These are phyloP conservation scores for Podila horticola DNA, from an alignment of 192 early-diverging fungal genomes.

Conservation along the genomic window DNA sequence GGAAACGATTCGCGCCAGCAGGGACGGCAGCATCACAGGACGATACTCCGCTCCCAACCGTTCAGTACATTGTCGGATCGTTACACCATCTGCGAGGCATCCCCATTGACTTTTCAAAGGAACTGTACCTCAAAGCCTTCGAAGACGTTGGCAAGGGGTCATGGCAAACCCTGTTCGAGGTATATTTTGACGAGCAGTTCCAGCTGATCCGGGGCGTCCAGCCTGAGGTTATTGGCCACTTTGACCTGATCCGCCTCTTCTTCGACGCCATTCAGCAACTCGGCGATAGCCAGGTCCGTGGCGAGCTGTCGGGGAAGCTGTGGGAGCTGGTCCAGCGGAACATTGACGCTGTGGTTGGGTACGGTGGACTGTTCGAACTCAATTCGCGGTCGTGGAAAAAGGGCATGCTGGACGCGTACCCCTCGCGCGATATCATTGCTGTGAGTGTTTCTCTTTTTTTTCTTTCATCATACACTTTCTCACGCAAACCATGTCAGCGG, in stretches of 20 bases:
- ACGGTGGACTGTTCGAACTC: conserved; percentile 93
- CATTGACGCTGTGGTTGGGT: conserved; percentile 78
- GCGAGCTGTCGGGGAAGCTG: conserved; percentile 39
- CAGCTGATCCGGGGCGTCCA: conserved; percentile 75
- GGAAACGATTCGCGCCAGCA: neutral
- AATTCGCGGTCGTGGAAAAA: conserved; percentile 96
- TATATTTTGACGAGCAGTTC: conserved; percentile 93
- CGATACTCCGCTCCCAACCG: conserved; percentile 11
- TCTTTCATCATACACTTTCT: neutral
- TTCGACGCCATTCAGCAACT: conserved; percentile 43
- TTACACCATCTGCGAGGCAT: conserved; percentile 87
- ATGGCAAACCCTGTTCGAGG: conserved; percentile 65
- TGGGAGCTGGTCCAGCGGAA: conserved; percentile 78
- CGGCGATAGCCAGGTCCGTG: neutral
- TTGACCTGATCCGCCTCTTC: conserved; percentile 94
- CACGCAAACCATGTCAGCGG: neutral
- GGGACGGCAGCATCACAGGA: too few species aligned
- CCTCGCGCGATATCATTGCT: conserved; percentile 83
- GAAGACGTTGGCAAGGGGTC: conserved; percentile 40
- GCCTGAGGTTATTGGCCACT: conserved; percentile 93
- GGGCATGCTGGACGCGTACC: conserved; percentile 86
- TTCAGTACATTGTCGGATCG: conserved; percentile 94
- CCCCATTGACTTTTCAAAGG: conserved; percentile 86
- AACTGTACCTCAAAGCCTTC: conserved; percentile 64
- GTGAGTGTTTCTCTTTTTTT: conserved; percentile 47